Evolutionary conservation across 176 grass and related monocot genomes (phyloP).

Genomic region (Phoenix roebelenii): DNA sequence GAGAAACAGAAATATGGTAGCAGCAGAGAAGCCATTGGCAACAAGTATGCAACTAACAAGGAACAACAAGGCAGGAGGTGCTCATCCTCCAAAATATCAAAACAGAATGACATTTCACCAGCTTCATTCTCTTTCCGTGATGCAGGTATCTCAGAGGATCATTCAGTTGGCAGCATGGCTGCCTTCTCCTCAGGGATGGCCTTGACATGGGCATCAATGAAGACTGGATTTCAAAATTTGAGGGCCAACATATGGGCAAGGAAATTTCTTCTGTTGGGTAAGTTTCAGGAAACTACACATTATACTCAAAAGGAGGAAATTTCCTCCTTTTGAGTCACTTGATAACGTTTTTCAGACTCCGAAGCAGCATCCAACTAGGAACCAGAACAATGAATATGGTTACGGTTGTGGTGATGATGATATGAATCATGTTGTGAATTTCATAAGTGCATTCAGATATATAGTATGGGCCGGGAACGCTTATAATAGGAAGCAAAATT

Average conservation of each 20-base stretch:
- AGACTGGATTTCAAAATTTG: slow-evolving; percentile 86
- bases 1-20: slow-evolving; percentile 31
- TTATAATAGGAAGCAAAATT: too few relatives aligned
- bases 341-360: slow-evolving; percentile 81
- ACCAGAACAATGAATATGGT: neutral
- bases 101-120: slow-evolving; percentile 36
- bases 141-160: slow-evolving; percentile 37
- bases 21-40: slow-evolving; percentile 50
- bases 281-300: slow-evolving; percentile 39
- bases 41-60: slow-evolving; percentile 71
- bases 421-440: too few relatives aligned
- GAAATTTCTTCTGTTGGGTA: slow-evolving; percentile 64
- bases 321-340: slow-evolving; percentile 53
- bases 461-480: too few relatives aligned
- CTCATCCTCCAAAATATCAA: slow-evolving; percentile 1
- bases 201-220: slow-evolving; percentile 80
- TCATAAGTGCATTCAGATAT: too few relatives aligned
- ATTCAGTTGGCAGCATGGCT: slow-evolving; percentile 9
- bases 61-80: slow-evolving; percentile 41
- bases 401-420: too few relatives aligned
- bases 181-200: slow-evolving; percentile 35
- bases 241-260: slow-evolving; percentile 62
- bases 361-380: slow-evolving; percentile 38
- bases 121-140: slow-evolving; percentile 69
- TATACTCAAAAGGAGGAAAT: too few relatives aligned